Evolutionary conservation across 352 stramenopile genomes (phyloP), one percentile per base, ranked within the genome.

Genomic region (Pythium vanterpoolii): DNA sequence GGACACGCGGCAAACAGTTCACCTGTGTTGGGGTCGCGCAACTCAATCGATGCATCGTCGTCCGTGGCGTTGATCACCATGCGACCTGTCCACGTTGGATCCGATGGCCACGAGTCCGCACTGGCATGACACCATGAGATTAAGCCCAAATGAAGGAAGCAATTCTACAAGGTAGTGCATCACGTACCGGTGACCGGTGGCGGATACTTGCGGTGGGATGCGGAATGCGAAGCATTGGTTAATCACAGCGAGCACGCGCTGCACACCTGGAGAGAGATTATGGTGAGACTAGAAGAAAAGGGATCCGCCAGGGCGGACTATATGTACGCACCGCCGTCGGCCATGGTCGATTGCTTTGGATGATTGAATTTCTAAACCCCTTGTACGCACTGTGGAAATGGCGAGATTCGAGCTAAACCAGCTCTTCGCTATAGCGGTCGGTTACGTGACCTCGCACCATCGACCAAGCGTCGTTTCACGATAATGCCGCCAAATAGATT

Each of bases 221-320:
- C 82, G 74, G 59, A 89, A 89, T 18, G 77, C 77, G 67, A 89
- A 89, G 27, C 74, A 75, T 53, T 85, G 73, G 64, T 87, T 87
- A 68, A 89, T 86, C 34, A 78, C 76, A 19, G 73, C 73, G 24
- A 89, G 58, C 52, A 86, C 73, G 39, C 79, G 76, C 64, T 80
- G 64, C 40, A 89, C 69, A 66, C 73, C 73, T 82, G 47, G 28
- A 43, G 24, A 18, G 9, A 36, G 6, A 34, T 57, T 38, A 21
- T 24, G 5, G 18, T 55, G 7, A 40, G 47, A 30, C 7, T 11
- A 10, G 8, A 30, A 7, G 27, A 10, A 27, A 26, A 21, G 5
- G 19, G 27, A 18, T 18, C 13, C 34, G 13, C 34, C 5, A 11
- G 13, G 44, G 16, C 19, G 24, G 24, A 24, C 33, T 34, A 7